Evolutionary conservation across 2,329 filamentous ascomycete species (phyloP), one percentile per base, ranked within the genome.

Genomic region (Ophiostoma angusticollis): DNA sequence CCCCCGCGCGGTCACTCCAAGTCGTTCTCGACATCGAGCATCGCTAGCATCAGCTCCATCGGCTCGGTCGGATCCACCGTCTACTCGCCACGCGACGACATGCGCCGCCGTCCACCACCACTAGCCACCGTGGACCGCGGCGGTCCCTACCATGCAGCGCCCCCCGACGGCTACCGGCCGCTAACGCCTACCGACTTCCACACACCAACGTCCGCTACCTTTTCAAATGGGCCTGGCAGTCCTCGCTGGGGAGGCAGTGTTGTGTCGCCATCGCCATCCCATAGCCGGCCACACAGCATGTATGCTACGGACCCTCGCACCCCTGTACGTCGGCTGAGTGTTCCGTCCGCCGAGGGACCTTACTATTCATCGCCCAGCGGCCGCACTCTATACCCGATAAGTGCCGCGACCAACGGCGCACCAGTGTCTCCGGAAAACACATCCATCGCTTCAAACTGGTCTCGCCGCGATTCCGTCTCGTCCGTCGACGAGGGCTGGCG

Each of bases 1-100:
- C 79, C 82, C 23, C 72, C 70, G 43, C 72, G 86, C 42, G 85
- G 86, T 1, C 87, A 95, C 57, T 83, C 80, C 50, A 94, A 94
- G 56, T 76, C 74, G 2, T 63, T 94, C 3, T 95, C 87, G 0
- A 77, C 84, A 2, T 94, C 87, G 1, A 94, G 85, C 57, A 85
- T 95, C 50, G 68, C 75, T 4, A 89, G 82, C 24, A 79, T 80
- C 6, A 63, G 75, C 39, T 86, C 83, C 1, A 56, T 67, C 11
- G 61, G 62, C 19, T 89, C 84, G 1, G 78, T 67, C 11, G 61
- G 60, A 6, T 87, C 85, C 6, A 86, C 85, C 0, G 77, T 67
- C 35, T 80, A 80, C 43, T 78, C 72, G 46, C 62, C 71, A n/a
- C 64, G 70, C 17, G 74, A 77, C 31, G 81, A 85, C 41, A 58